Evolutionary conservation across 805 yeast species (phyloP), one percentile per base, ranked within the genome.

Genomic region (Zygoascus ofunaensis): DNA sequence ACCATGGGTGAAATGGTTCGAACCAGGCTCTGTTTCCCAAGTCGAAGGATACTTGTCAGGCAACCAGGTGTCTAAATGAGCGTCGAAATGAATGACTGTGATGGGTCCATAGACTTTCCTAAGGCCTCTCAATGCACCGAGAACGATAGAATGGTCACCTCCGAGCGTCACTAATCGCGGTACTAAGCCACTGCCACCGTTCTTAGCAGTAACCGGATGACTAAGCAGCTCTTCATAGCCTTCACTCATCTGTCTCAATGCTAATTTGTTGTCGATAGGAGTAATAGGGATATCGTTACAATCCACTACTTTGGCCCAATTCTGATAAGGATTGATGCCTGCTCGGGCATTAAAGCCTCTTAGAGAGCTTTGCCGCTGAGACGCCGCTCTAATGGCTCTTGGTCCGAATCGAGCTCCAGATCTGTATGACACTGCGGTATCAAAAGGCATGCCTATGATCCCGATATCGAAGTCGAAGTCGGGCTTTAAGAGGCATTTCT

Each of bases 321-420:
- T 57, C 44, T 70, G 67, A 57, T 76, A 79, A 3, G 85, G 85
- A 53, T 79, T 74, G 40, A 77, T 63, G 33, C 71, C 73, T 3
- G 84, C 84, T 37, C 86, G 65, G 46, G 68, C 70, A 65, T 84
- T 84, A 66, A 76, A 84, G 1, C 89, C 89, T 45, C 92, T 66
- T 43, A 77, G 59, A 1, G 79, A 60, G 2, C 77, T 75, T 58
- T 84, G 94, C 52, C 94, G 71, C 56, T 55, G 56, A 15, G 65
- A 60, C 3, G 65, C 66, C 4, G 48, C 62, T 10, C 68, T 52
- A 39, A 63, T 58, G 5, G 64, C 64, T 17, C 65, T 49, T 4
- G 82, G 94, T 2, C 94, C 94, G 62, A 84, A 84, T 43, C 94
- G 64, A 2, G 94, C 89, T 4, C 94, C 94, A 0, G 89, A 74